Conservation (phyloP, 495 filamentous ascomycete species). For the Penicillium alfredii region DNA sequence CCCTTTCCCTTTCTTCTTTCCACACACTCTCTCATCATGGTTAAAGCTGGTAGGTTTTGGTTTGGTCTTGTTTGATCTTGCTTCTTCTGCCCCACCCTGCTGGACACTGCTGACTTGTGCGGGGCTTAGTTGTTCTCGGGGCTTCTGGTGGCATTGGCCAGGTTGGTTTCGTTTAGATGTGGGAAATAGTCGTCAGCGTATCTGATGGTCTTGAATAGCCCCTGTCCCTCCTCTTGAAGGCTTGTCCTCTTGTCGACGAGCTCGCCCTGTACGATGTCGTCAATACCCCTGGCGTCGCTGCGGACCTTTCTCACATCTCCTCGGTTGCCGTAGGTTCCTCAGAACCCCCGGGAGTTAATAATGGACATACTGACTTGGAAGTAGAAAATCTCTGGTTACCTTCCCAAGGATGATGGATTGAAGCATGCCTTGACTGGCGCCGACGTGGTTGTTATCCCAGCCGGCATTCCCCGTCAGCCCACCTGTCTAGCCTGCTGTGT, state of each 20-base stretch:
- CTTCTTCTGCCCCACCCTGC: no score
- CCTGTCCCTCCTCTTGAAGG: conserved; percentile 90
- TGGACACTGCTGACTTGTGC: no score
- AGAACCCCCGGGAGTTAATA: no score
- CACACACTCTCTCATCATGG: conserved; percentile 54
- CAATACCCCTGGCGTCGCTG: conserved; percentile 92
- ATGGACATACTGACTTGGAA: conserved; percentile 20
- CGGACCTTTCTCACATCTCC: conserved; percentile 96
- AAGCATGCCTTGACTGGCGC: conserved; percentile 82
- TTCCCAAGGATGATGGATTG: conserved; percentile 84
- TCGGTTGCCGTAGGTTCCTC: conserved; percentile 74
- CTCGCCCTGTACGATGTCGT: conserved; percentile 98
- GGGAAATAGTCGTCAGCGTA: no score
- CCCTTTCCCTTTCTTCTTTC: conserved; percentile 6
- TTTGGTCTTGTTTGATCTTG: not conserved
- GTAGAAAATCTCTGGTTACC: conserved; percentile 85
- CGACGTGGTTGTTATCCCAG: conserved; percentile 93
- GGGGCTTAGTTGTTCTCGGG: conserved; percentile 92
- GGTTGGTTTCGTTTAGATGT: no score
- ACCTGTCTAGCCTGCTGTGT: not conserved
- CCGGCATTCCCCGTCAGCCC: conserved; percentile 86
- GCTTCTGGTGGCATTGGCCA: conserved; percentile 98
- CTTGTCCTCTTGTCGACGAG: conserved; percentile 76
- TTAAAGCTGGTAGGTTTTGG: conserved; percentile 69
- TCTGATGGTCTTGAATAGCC: conserved; percentile 69